A percentile compares a stretch with the other conserved stretches of the same genome.
phyloP scores from a whole-genome alignment of 2,329 filamentous ascomycete species.

The Mycogone perniciosa region DNA sequence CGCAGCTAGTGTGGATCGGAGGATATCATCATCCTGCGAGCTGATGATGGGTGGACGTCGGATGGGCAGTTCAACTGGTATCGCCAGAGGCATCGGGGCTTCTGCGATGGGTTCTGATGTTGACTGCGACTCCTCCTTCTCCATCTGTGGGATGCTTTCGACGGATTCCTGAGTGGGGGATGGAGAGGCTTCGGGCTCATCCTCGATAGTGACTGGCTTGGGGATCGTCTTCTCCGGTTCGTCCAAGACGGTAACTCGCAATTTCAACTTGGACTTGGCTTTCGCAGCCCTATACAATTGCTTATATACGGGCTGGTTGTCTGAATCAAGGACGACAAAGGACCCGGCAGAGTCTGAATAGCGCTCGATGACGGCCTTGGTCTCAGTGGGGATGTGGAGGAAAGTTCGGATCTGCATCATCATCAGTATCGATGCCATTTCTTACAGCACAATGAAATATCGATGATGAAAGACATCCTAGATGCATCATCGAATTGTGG shows the following conservation, averaged over 20 bases:
- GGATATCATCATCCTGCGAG: not conserved
- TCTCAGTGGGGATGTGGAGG: constrained; percentile 28
- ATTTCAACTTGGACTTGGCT: constrained; percentile 94
- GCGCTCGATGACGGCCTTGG: constrained; percentile 66
- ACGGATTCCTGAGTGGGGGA: constrained; percentile 8
- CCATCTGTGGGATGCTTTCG: not conserved
- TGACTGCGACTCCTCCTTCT: constrained; percentile 1
- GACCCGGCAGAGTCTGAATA: constrained; percentile 87
- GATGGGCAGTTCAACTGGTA: constrained; percentile 4
- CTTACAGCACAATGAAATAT: not conserved
- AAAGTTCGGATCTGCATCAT: constrained; percentile 28
- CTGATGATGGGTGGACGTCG: not conserved
- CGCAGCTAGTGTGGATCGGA: not conserved
- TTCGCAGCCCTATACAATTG: constrained; percentile 95
- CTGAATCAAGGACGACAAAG: constrained; percentile 72
- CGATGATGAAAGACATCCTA: not conserved
- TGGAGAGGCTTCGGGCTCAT: constrained; percentile 34
- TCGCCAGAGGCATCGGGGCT: not conserved
- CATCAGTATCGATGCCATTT: not conserved
- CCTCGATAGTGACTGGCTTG: constrained; percentile 45
- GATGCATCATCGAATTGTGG: not conserved
- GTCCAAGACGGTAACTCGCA: constrained; percentile 57
- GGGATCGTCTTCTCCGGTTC: constrained; percentile 27
- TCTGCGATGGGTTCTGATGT: not conserved
- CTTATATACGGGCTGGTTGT: constrained; percentile 83